phyloP scores from a whole-genome alignment of 768 basidiomycete genomes.

The Serpula lacrymans region DNA sequence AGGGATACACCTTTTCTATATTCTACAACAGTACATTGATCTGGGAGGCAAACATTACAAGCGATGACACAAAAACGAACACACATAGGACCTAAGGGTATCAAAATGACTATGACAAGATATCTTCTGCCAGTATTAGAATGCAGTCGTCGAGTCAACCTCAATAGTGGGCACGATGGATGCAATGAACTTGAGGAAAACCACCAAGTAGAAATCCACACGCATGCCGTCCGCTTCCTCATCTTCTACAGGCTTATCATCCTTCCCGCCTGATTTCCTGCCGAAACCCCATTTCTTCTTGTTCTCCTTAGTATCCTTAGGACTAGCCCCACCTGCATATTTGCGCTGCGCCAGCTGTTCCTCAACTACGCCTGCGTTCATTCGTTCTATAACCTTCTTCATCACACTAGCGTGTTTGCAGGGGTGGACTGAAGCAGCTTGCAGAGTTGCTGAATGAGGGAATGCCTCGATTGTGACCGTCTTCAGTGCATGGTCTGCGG shows the following conservation, averaged over 20 bases:
- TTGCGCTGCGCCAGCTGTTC: slow-evolving; percentile 74
- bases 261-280: slow-evolving; percentile 65
- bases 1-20: neutral
- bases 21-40: neutral
- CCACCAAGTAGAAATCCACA: slow-evolving; percentile 97
- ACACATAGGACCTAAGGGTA: neutral
- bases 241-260: slow-evolving; percentile 50
- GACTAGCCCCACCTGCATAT: slow-evolving; percentile 29
- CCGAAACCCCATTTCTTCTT: slow-evolving; percentile 88
- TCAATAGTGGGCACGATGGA: slow-evolving; percentile 99
- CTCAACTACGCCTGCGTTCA: slow-evolving; percentile 86
- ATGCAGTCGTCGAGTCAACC: slow-evolving; percentile 86
- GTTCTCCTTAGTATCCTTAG: slow-evolving; percentile 40
- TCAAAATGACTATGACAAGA: neutral
- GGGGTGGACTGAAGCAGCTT: slow-evolving; percentile 93
- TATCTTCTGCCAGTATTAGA: slow-evolving; percentile 31
- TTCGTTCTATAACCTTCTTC: slow-evolving; percentile 99
- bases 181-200: slow-evolving; percentile 99
- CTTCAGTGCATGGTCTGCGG: slow-evolving; percentile 95
- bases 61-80: neutral
- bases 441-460: slow-evolving; percentile 84
- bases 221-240: slow-evolving; percentile 87
- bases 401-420: slow-evolving; percentile 99
- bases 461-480: slow-evolving; percentile 98
- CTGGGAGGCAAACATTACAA: neutral